A percentile compares a stretch with the other conserved stretches of the same genome.
Conservation (phyloP, 2,329 filamentous ascomycete genomes). For the Aspergillus terreus region DNA sequence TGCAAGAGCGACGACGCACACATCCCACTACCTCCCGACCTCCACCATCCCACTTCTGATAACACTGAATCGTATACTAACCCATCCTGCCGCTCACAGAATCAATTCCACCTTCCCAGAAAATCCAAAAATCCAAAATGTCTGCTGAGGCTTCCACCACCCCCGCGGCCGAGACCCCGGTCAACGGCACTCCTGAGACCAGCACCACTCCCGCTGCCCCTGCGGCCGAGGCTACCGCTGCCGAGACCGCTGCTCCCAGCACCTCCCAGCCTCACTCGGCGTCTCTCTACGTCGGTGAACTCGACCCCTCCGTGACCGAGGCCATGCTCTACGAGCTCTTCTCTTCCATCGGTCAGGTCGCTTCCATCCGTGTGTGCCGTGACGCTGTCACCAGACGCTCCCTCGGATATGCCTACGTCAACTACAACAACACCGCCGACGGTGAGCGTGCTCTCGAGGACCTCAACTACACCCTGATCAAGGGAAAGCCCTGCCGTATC, state of each 20-base stretch:
- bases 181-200: constrained; percentile 58
- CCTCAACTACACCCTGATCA: constrained; percentile 99
- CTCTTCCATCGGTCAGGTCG: constrained; percentile 97
- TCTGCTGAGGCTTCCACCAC: constrained; percentile 74
- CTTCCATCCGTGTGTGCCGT: constrained; percentile 98
- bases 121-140: constrained; percentile 62
- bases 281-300: constrained; percentile 97
- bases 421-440: constrained; percentile 97
- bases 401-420: constrained; percentile 98
- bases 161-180: constrained; percentile 58
- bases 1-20: background rate
- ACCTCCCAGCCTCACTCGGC: constrained; percentile 86
- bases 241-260: constrained; percentile 54
- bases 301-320: constrained; percentile 96
- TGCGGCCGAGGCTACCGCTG: constrained; percentile 46
- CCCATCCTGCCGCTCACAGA: background rate
- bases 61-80: background rate
- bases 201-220: constrained; percentile 71
- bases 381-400: constrained; percentile 98
- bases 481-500: constrained; percentile 97
- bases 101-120: constrained; percentile 28
- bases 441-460: constrained; percentile 98
- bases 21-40: background rate
- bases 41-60: constrained; percentile 1
- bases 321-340: constrained; percentile 99